phyloP scores from a whole-genome alignment of 352 stramenopile genomes.

The Globisporangium cystogenes region DNA sequence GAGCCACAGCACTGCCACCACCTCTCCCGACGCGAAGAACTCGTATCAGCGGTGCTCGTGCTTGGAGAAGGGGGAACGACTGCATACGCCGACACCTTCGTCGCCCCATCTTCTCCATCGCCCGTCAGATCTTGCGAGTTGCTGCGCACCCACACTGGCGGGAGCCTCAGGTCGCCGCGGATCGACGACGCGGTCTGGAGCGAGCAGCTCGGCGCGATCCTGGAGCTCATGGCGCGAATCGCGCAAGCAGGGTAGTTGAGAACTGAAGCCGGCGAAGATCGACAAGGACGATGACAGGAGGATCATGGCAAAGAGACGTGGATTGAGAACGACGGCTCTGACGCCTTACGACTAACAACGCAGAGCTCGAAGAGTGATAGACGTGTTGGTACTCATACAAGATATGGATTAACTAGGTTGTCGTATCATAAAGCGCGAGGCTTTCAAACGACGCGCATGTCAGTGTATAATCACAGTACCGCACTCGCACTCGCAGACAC shows the following conservation, averaged over 20 bases:
- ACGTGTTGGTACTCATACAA: conserved; percentile 47
- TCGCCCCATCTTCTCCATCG: neutral
- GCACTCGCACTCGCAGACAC: neutral
- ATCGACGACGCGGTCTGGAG: conserved; percentile 19
- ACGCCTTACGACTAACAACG: neutral
- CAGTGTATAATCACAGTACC: conserved; percentile 60
- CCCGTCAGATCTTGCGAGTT: neutral
- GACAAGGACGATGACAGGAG: neutral
- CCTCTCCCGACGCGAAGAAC: neutral
- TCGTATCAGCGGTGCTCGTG: neutral
- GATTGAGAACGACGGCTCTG: neutral
- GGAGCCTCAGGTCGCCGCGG: conserved; percentile 14
- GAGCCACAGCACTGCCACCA: neutral
- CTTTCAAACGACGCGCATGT: conserved; percentile 82
- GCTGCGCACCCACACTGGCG: conserved; percentile 6
- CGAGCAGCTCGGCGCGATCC: conserved; percentile 8
- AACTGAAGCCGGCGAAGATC: neutral
- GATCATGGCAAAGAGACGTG: conserved; percentile 1
- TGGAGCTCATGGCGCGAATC: neutral
- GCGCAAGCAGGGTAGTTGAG: neutral
- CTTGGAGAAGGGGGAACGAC: conserved; percentile 1
- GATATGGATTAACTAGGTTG: conserved; percentile 79
- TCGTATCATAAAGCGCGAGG: conserved; percentile 64
- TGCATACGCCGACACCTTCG: neutral
- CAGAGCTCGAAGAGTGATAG: neutral